Evolutionary conservation across 208 protist genomes (phyloP), one percentile per base, ranked within the genome.

Genomic region (Leishmania guyanensis): DNA sequence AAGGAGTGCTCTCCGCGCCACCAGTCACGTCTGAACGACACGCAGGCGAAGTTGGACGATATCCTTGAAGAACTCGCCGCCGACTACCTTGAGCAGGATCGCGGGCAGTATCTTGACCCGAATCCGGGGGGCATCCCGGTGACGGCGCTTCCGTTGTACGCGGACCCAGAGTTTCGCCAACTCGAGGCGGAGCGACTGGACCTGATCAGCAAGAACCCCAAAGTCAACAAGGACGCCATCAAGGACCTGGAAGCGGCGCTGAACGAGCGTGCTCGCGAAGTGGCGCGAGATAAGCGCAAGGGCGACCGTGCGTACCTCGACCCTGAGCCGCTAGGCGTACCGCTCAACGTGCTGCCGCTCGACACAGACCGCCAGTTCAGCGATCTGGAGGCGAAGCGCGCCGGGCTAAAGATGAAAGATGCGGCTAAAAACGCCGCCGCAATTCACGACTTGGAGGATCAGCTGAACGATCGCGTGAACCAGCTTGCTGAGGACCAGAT

Each of bases 231-330:
- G 66, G 84, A 87, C 51, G 82, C 84, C 36, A 90, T 95, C 48
- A 54, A 60, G 29, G 84, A 91, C 39, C 68, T 94, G 51, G 93
- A 96, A 87, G 78, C 82, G 3, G 80, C 87, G 53, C 84, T 97
- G 69, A 94, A 95, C 82, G 86, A 89, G 60, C 89, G 91, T 66
- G 91, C 88, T 17, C 79, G 89, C 33, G 86, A 90, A 74, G 73
- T 94, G n/a, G 92, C 89, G 5, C 39, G 65, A 16, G 87, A 90
- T 48, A 70, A 86, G 22, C 85, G 88, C 65, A 64, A 70, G 62
- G 75, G 80, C 65, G 91, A 94, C 77, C 92, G 92, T 72, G 90
- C 66, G 48, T 96, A 91, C 80, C 88, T 97, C n/a, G 83, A 91
- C 65, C 82, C 82, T 36, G 90, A 96, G 46, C 92, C 91, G 39